phyloP scores from a whole-genome alignment of 331 rosid genomes.

The Erythrophleum ivorense region DNA sequence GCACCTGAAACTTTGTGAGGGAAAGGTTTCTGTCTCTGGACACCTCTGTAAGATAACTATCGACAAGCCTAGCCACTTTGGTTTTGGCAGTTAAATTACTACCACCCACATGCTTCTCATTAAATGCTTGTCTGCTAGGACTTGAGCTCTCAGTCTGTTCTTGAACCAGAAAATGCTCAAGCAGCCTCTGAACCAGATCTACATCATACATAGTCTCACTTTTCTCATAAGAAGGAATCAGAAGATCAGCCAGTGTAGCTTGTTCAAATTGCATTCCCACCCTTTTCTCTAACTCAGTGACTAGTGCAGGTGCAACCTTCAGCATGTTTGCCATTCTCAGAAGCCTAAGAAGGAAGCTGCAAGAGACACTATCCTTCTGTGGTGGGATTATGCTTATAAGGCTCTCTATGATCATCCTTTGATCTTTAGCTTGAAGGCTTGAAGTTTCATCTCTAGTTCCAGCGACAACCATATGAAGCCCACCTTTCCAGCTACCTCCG shows the following conservation, averaged over 20 bases:
- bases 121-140: slow-evolving; percentile 63
- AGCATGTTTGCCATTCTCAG: slow-evolving; percentile 86
- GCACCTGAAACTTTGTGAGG: slow-evolving; percentile 92
- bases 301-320: slow-evolving; percentile 88
- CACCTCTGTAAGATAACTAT: slow-evolving; percentile 93
- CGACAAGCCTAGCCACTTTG: slow-evolving; percentile 95
- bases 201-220: slow-evolving; percentile 84
- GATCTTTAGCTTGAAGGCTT: slow-evolving; percentile 69
- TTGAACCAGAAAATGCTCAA: slow-evolving; percentile 93
- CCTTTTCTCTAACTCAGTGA: slow-evolving; percentile 88
- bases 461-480: slow-evolving; percentile 78
- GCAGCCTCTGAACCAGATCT: slow-evolving; percentile 86
- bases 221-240: slow-evolving; percentile 72
- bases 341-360: slow-evolving; percentile 91
- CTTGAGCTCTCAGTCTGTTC: slow-evolving; percentile 83
- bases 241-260: slow-evolving; percentile 77
- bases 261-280: slow-evolving; percentile 98
- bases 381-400: slow-evolving; percentile 93
- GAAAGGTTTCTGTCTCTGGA: slow-evolving; percentile 91
- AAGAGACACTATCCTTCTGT: slow-evolving; percentile 89
- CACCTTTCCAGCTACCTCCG: slow-evolving; percentile 72
- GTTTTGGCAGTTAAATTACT: slow-evolving; percentile 71
- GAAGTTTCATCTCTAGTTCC: slow-evolving; percentile 64
- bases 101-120: slow-evolving; percentile 61
- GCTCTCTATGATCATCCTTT: slow-evolving; percentile 87